Evolutionary conservation across 2,329 filamentous ascomycete species (phyloP).

Genomic region (Chaetomiaceae sp.): DNA sequence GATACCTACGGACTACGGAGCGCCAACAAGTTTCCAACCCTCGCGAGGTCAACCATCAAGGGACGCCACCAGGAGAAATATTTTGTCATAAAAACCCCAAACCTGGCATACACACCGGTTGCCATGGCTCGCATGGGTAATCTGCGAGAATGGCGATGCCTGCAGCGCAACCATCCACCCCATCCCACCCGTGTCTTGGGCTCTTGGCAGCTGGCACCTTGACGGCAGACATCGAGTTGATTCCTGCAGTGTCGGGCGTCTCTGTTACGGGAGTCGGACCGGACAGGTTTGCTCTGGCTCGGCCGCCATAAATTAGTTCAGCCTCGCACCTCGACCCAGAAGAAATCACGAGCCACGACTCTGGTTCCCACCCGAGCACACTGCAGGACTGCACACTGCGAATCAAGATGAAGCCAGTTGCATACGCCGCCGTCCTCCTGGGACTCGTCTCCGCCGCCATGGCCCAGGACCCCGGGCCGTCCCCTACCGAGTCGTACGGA

Average conservation of each 20-base stretch:
- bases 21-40: background rate
- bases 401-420: slow-evolving; percentile 19
- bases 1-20: too few species aligned
- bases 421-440: slow-evolving; percentile 19
- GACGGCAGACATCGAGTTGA: background rate
- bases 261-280: too few species aligned
- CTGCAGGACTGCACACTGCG: background rate
- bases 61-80: background rate
- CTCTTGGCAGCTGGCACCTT: slow-evolving; percentile 7
- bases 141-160: background rate
- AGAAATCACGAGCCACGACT: too few species aligned
- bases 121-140: too few species aligned
- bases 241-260: background rate
- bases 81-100: background rate
- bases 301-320: too few species aligned
- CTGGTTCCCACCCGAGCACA: background rate
- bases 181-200: background rate
- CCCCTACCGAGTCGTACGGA: slow-evolving; percentile 27
- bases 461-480: slow-evolving; percentile 21
- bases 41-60: background rate
- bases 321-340: too few species aligned
- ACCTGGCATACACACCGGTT: background rate
- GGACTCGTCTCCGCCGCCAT: slow-evolving; percentile 16
- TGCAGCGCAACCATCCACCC: background rate
- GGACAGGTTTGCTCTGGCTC: too few species aligned